phyloP scores from a whole-genome alignment of 23 red algal species.

The Pyropia yezoensis region DNA sequence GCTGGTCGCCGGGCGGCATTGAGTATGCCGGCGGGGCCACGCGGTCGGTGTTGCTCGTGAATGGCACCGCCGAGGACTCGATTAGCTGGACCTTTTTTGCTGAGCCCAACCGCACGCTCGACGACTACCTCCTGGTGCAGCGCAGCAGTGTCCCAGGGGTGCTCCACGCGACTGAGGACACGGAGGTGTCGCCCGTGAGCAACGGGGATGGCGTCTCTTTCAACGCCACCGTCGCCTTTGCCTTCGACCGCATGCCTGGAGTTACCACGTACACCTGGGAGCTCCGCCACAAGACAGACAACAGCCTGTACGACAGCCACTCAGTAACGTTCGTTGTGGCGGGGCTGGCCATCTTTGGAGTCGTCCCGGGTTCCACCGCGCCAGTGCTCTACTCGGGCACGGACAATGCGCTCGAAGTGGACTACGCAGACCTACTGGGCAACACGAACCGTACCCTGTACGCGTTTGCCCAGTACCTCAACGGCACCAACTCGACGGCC shows the following conservation, averaged over 20 bases:
- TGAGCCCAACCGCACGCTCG: constrained; percentile 5
- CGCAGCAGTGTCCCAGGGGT: no score
- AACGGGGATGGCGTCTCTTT: not conserved
- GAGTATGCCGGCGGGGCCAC: no score
- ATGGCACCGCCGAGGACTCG: constrained; percentile 47
- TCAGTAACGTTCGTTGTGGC: constrained; percentile 26
- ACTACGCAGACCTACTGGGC: constrained; percentile 13
- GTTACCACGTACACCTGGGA: constrained; percentile 21
- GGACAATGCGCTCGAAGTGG: constrained; percentile 16
- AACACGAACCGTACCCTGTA: constrained; percentile 16
- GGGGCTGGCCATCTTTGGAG: constrained; percentile 32
- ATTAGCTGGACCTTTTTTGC: constrained; percentile 22
- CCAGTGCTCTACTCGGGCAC: constrained; percentile 19
- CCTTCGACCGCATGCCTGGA: constrained; percentile 38
- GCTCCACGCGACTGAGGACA: no score
- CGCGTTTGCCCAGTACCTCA: constrained; percentile 38
- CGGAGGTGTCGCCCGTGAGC: no score
- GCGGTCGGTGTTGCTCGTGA: constrained; percentile 23
- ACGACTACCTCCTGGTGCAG: no score
- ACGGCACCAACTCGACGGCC: not conserved
- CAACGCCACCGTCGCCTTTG: constrained; percentile 30
- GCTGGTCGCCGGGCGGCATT: no score
- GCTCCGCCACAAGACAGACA: constrained; percentile 12
- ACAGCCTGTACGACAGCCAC: constrained; percentile 22
- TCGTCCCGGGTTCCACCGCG: no score